Evolutionary conservation across 257 asterid species (phyloP).

Genomic region (Coffea canephora): DNA sequence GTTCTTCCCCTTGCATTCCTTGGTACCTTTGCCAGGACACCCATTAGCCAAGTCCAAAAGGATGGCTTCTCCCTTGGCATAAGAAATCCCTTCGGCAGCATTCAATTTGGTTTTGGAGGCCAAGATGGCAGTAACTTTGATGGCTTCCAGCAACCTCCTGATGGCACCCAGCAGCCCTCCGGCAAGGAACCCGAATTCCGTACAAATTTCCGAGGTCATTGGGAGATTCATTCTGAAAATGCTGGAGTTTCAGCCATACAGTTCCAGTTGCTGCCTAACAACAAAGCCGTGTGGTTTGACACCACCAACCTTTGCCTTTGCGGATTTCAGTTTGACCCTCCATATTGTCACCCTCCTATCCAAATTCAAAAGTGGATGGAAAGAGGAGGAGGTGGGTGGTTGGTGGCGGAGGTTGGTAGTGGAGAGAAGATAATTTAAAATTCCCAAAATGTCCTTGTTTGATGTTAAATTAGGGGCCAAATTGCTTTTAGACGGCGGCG

Average conservation of each 20-base stretch:
- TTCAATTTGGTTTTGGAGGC: not conserved
- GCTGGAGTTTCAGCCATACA: conserved; percentile 87
- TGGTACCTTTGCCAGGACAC: conserved; percentile 6
- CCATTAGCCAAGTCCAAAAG: not conserved
- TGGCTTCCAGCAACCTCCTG: not conserved
- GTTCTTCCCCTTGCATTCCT: conserved; percentile 23
- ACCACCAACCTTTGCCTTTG: conserved; percentile 75
- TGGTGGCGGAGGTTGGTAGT: too few species aligned
- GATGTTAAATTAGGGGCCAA: too few species aligned
- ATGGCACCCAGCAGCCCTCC: not conserved
- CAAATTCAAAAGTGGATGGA: too few species aligned
- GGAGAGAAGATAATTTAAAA: too few species aligned
- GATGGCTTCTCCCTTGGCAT: not conserved
- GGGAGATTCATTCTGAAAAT: conserved; percentile 50
- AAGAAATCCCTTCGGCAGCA: not conserved
- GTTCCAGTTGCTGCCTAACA: conserved; percentile 69
- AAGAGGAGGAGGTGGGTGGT: too few species aligned
- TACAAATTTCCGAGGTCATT: conserved; percentile 32
- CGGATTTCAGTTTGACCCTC: conserved; percentile 36
- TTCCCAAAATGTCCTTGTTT: too few species aligned
- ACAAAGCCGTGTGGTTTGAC: conserved; percentile 72
- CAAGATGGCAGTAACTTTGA: not conserved
- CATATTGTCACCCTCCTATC: conserved; percentile 27
- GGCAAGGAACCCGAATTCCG: conserved; percentile 11
- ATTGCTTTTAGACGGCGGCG: too few species aligned